Base-by-base conservation (phyloP, 2,329 filamentous ascomycete genomes). In the Penicillium sp. region DNA sequence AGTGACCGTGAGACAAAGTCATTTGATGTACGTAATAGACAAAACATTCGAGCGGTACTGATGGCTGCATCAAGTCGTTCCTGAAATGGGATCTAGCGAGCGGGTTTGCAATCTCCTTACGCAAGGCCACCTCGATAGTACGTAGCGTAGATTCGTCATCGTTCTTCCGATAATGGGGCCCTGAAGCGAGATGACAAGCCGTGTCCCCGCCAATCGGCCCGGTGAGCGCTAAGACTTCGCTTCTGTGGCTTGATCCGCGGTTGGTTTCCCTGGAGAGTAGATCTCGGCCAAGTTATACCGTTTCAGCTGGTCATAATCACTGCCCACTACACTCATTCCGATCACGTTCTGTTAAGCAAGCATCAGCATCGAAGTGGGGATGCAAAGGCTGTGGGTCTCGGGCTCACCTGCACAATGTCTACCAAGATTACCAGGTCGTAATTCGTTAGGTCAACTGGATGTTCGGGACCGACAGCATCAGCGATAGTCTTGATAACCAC, bases 271-370 rank as follows among this genome's bases (percentile, higher is more conserved):
- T 42, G 76, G 74, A 47, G 75, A 73, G 55, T 78, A 80, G 42
- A 85, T 74, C 62, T 85, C 81, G 35, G 79, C 75, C 39, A 84
- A 63, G 61, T 84, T 85, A 65, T 76, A 84, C 45, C 77, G 73
- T 65, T 82, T 84, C 51, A 85, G 69, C 52, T 72, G 66, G 44
- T 84, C 80, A 55, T 77, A 84, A 52, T 81, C 77, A 42, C 71
- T 66, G 16, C 74, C 76, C 4, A 83, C 77, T 7, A 84, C 79
- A 53, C 79, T 82, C 74, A 85, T 81, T 16, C 81, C 81, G 49
- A 80, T 75, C 8, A 84, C 65, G 55, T 82, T 82, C 80, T 83
- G 54, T 34, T 14, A 40, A 3, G 22, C 29, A n/a, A 28, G 14
- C n/a, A 50, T 62, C 40, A 63, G 55, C 42, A 9, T n/a, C 31